Base-by-base conservation (phyloP, 2,329 filamentous ascomycete genomes). In the Paracoccidioides brasiliensis region DNA sequence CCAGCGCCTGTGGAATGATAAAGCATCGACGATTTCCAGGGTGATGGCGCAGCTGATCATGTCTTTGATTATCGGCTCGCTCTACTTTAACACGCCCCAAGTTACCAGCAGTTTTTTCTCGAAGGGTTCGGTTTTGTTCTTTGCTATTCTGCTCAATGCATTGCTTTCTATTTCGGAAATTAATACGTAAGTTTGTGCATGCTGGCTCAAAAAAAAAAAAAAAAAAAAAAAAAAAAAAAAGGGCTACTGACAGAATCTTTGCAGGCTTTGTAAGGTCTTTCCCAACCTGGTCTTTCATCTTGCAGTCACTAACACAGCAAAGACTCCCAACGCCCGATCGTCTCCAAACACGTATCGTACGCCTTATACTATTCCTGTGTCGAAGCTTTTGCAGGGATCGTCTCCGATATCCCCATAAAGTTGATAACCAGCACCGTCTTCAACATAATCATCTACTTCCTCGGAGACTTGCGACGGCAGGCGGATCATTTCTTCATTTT, bases 321-420 rank as follows among this genome's bases (percentile, higher is more conserved):
- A 10, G 96, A 94, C 67, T 82, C 87, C 10, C 90, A 95, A 80
- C 84, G 90, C 40, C 86, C 88, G 3, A 94, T 96, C 62, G 88
- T 96, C 57, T 90, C 95, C 67, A 96, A 96, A 69, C 90, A 96
- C 64, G 76, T 79, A 52, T 83, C 86, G 55, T 96, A 95, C 66
- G 89, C 90, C 7, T 79, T 96, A 28, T 95, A 95, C 62, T 90
- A 95, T 67, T 89, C 91, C 0, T 90, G 86, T 6, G 84, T 89
- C 14, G 90, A 96, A 75, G 88, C 90, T 12, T 78, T 90, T 56
- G 83, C 87, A 0, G 91, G 88, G 3, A 91, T 95, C 80, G 72
- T 96, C 28, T 85, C 82, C 56, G 90, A 96, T 64, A 73, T 96
- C 71, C 90, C 90, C 0, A 88, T 90, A 70, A 95, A 93, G 69